These are phyloP conservation scores for Chlamydomonas reinhardtii DNA, from an alignment of 163 green algal genomes.

Conservation along the genomic window DNA sequence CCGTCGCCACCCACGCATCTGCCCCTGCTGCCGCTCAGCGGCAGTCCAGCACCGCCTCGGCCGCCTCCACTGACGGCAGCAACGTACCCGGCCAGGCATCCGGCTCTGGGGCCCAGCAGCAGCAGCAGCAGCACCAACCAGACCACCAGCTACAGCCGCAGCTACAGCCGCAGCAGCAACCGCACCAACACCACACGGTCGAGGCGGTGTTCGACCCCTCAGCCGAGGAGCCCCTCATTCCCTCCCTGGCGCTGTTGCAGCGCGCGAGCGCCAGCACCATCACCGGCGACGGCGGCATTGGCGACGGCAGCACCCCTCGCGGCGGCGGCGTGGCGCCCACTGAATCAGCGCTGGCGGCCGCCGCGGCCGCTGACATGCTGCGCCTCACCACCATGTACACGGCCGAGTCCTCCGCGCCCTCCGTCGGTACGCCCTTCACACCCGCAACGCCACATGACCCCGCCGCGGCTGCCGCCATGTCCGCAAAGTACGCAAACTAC, in stretches of 20 bases:
- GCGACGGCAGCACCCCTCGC: too few species aligned
- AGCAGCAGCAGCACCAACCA: neutral
- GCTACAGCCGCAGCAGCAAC: neutral
- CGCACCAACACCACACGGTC: neutral
- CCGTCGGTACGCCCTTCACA: neutral
- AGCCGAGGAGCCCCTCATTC: constrained; percentile 36
- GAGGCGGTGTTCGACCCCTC: constrained; percentile 20
- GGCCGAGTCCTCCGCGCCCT: neutral
- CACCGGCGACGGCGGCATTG: too few species aligned
- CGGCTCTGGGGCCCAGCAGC: too few species aligned
- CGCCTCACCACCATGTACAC: too few species aligned
- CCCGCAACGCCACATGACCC: neutral
- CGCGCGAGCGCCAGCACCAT: neutral
- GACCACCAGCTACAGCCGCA: neutral
- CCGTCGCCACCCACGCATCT: neutral
- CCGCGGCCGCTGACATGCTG: too few species aligned
- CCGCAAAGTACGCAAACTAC: neutral
- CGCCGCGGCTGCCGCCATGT: too few species aligned
- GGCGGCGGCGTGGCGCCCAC: too few species aligned
- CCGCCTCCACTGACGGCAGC: neutral
- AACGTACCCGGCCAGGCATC: too few species aligned
- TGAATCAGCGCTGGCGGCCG: too few species aligned
- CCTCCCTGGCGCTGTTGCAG: constrained; percentile 29
- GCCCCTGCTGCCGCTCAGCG: too few species aligned
- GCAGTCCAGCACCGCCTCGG: too few species aligned